Base-by-base conservation (phyloP, 2,329 filamentous ascomycete genomes). In the Sporothrix brunneoviolacea region DNA sequence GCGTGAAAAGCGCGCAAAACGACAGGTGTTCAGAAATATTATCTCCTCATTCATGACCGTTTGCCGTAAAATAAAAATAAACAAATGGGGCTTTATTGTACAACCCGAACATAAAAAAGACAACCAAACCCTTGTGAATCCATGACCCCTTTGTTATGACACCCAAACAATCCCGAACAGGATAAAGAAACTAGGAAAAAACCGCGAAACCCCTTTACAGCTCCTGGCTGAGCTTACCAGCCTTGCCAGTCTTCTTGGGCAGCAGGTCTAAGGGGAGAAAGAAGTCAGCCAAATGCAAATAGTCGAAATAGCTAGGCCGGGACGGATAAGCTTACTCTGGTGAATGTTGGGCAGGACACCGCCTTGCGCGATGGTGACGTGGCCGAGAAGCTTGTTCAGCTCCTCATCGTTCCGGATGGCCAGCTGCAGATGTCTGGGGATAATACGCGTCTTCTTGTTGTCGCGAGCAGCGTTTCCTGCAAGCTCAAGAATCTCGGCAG, bases 401-500 rank as follows among this genome's bases (percentile, higher is more conserved):
- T 98, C 93, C 82, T 97, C 91, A 73, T 97, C 91, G 77, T 96
- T 96, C 68, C 93, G 86, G 79, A 98, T 98, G 74, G 93, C 93
- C 63, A 98, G 89, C 79, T 98, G 93, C 42, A 98, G 83, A 75
- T 98, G 93, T 74, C 93, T 90, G 60, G 93, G 93, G 56, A 97
- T 98, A 77, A 98, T 98, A 86, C 93, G 91, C 59, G 91, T 98
- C 87, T 97, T 97, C 88, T 98, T 98, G 85, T 97, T 96, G 78
- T 98, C 93, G 64, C 93, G 91, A 58, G 93, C 93, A 65, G 93
- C 93, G 73, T 98, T 98, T 64, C 93, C 93, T 71, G 93, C 93
- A 76, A 98, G 77, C 77, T 98, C 93, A 67, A 98, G 90, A 64
- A 98, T 96, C 79, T 98, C 93, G 60, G 93, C 93, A 62, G 93